Percentiles rank a stretch among this genome's conserved stretches.
Conservation (phyloP, 2,329 filamentous ascomycete genomes). For the Botryotinia narcissicola region DNA sequence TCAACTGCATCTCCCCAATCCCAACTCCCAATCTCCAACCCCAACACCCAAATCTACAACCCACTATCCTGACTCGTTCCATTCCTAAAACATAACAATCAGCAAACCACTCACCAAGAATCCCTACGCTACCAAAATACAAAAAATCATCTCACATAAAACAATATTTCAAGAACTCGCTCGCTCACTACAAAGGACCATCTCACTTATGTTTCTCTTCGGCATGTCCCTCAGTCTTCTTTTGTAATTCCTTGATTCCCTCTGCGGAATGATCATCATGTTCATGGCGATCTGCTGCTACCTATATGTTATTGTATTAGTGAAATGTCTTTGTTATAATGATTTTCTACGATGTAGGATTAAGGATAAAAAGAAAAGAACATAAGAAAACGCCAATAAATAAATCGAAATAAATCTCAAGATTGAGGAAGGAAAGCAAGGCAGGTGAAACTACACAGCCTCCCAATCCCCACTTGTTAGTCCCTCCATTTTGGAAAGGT, state of each 20-base stretch:
- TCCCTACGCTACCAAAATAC: background rate
- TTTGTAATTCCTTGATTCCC: slow-evolving; percentile 56
- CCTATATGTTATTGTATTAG: slow-evolving; percentile 20
- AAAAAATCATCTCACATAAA: slow-evolving; percentile 10
- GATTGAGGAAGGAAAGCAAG: accelerated
- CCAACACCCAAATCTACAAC: slow-evolving; percentile 18
- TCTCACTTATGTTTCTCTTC: slow-evolving; percentile 37
- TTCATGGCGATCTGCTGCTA: slow-evolving; percentile 30
- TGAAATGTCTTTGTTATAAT: background rate
- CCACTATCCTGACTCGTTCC: slow-evolving; percentile 35
- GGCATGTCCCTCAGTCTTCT: slow-evolving; percentile 47
- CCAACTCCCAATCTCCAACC: too few species aligned
- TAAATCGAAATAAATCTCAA: background rate
- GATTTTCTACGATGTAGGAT: background rate
- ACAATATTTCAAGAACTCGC: background rate
- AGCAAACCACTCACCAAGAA: slow-evolving; percentile 12
- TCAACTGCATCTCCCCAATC: background rate
- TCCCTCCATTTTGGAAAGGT: too few species aligned
- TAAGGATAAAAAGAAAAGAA: background rate
- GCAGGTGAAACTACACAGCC: background rate
- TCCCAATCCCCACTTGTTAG: background rate
- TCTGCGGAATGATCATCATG: slow-evolving; percentile 18
- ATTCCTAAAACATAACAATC: slow-evolving; percentile 23
- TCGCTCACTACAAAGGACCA: slow-evolving; percentile 1
- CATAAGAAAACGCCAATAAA: background rate